Evolutionary conservation across 1,139 yeast species (phyloP).

Genomic region (Saccharomycopsis phalli): DNA sequence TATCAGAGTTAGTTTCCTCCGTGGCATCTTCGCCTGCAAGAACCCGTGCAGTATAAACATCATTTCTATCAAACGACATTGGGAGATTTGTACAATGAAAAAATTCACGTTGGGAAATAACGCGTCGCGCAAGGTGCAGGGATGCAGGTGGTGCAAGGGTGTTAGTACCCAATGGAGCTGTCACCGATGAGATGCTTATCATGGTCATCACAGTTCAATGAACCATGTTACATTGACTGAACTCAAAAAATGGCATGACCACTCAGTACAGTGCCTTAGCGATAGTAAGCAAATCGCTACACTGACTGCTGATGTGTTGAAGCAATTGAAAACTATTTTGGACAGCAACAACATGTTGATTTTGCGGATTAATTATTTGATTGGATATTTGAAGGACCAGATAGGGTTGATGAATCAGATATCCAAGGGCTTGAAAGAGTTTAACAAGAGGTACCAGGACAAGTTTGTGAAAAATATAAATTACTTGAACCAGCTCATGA

Average conservation of each 20-base stretch:
- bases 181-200: too few species aligned
- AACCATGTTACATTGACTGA: too few species aligned
- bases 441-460: constrained; percentile 13
- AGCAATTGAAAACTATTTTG: constrained; percentile 9
- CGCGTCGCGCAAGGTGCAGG: constrained; percentile 1
- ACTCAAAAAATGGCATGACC: constrained; percentile 8
- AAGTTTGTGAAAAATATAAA: constrained; percentile 14
- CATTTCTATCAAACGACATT: constrained; percentile 76
- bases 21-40: constrained; percentile 67
- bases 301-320: constrained; percentile 9
- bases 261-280: constrained; percentile 8
- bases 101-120: background rate
- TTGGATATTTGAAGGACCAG: constrained; percentile 17
- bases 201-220: too few species aligned
- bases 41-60: constrained; percentile 76
- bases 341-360: constrained; percentile 18
- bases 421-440: constrained; percentile 7
- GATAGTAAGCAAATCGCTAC: constrained; percentile 16
- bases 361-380: constrained; percentile 17
- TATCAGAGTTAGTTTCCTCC: constrained; percentile 64
- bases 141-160: too few species aligned
- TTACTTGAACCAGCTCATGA: constrained; percentile 9
- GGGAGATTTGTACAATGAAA: constrained; percentile 3
- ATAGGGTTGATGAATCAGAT: constrained; percentile 16
- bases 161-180: too few species aligned